Percentiles rank a stretch among this genome's conserved stretches.
Conservation (phyloP, 306 rosid species). For the Betula pendula region DNA sequence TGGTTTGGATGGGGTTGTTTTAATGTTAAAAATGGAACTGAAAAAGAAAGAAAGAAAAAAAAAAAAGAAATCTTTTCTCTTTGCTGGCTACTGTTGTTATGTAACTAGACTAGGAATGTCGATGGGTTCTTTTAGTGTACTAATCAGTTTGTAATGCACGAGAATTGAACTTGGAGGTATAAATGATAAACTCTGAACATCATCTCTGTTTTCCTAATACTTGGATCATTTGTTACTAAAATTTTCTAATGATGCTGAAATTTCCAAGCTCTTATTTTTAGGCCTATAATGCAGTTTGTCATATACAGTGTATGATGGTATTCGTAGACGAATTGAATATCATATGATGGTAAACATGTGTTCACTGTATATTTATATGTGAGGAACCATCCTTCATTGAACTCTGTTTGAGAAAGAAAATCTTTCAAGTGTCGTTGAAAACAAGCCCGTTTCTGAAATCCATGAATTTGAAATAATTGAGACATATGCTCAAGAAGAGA, state of each 20-base stretch:
- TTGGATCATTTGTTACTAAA: too few relatives aligned
- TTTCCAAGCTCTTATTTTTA: too few relatives aligned
- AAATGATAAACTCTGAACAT: too few relatives aligned
- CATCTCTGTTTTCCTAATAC: too few relatives aligned
- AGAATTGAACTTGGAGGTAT: neutral
- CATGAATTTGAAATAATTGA: neutral
- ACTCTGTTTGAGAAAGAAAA: too few relatives aligned
- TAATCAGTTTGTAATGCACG: neutral
- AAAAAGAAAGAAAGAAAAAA: too few relatives aligned
- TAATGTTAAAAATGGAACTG: neutral
- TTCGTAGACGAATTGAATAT: neutral
- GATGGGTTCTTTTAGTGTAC: neutral
- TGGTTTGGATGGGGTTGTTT: neutral
- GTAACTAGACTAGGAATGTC: neutral
- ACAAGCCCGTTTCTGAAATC: neutral
- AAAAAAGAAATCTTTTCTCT: neutral
- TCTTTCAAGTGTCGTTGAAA: too few relatives aligned
- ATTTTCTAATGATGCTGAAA: too few relatives aligned
- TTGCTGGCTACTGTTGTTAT: neutral
- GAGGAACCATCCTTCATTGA: too few relatives aligned
- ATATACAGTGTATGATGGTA: neutral
- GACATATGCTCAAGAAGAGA: slow-evolving; percentile 22
- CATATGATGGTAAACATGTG: neutral
- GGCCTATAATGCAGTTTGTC: neutral
- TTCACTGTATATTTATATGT: neutral